Percentiles rank a stretch among this genome's conserved stretches.
Evolutionary conservation across 2,329 filamentous ascomycete genomes (phyloP).

Genomic region (Blastomyces emzantsi): DNA sequence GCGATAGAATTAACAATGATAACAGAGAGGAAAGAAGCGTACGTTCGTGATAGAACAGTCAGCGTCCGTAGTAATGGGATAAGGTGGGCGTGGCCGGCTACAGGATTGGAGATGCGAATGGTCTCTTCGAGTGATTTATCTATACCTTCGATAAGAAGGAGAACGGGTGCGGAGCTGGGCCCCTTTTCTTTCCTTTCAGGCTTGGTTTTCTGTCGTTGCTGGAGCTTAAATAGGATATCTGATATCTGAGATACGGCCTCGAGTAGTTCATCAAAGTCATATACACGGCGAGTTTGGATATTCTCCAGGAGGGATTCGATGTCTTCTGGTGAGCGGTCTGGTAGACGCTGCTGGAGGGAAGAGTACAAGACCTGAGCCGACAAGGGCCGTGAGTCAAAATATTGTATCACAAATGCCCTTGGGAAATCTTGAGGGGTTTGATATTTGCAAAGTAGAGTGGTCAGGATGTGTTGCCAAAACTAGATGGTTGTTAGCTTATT

Average conservation of each 20-base stretch:
- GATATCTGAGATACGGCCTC: conserved; percentile 14
- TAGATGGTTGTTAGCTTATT: background rate
- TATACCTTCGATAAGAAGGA: conserved; percentile 31
- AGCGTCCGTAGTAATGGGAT: conserved; percentile 27
- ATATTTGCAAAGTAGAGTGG: conserved; percentile 3
- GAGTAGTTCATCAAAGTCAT: conserved; percentile 15
- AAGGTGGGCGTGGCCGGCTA: conserved; percentile 28
- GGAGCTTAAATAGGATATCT: conserved; percentile 12
- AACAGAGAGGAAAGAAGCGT: conserved; percentile 25
- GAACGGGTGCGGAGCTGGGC: conserved; percentile 10
- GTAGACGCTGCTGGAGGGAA: conserved; percentile 13
- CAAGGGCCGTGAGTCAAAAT: conserved; percentile 10
- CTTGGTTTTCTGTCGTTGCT: background rate
- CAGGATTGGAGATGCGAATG: conserved; percentile 31
- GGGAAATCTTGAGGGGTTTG: background rate
- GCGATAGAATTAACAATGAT: conserved; percentile 32
- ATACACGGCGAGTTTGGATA: conserved; percentile 14
- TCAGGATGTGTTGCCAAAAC: conserved; percentile 7
- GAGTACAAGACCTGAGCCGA: conserved; percentile 6
- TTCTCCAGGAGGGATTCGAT: conserved; percentile 11
- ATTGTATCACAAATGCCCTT: conserved; percentile 15
- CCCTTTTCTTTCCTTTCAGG: background rate
- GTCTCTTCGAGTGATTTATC: conserved; percentile 30
- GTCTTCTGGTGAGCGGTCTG: conserved; percentile 7
- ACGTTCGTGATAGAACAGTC: conserved; percentile 26